Percentiles rank a stretch among this genome's conserved stretches.
Conservation (phyloP, 2,329 filamentous ascomycete genomes). For the Phyllosticta paracitricarpa region DNA sequence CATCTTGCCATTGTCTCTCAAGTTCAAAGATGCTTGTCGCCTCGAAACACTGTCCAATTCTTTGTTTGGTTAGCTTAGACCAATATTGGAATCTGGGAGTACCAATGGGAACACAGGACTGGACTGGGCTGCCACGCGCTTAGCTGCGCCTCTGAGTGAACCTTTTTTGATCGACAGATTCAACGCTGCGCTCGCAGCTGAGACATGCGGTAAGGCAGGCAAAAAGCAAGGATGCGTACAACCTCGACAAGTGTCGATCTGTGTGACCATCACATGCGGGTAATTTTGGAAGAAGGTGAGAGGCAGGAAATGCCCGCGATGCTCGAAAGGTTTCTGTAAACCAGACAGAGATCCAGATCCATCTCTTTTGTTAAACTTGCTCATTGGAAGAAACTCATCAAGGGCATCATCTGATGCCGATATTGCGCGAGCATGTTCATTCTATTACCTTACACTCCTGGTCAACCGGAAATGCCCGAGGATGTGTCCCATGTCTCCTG, state of each 20-base stretch:
- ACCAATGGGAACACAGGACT: background rate
- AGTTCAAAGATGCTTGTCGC: too few relatives aligned
- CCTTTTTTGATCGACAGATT: background rate
- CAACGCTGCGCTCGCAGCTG: background rate
- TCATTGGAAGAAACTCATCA: background rate
- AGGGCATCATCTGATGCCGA: conserved; percentile 3
- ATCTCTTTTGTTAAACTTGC: background rate
- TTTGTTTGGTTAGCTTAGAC: background rate
- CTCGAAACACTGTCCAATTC: background rate
- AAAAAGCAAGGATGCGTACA: background rate
- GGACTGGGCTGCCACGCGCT: background rate
- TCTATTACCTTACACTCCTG: conserved; percentile 2
- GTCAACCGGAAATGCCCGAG: background rate
- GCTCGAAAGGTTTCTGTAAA: background rate
- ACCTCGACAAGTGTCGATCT: background rate
- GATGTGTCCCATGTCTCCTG: background rate
- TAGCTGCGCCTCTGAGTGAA: background rate
- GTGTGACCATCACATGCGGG: background rate
- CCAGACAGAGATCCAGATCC: background rate
- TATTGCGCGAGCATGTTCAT: conserved; percentile 8
- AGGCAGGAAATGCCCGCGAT: background rate
- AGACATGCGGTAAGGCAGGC: background rate
- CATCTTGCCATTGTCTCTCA: background rate
- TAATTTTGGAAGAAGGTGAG: background rate
- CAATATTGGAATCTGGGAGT: background rate